A percentile compares a stretch with the other conserved stretches of the same genome.
Conservation (phyloP, 192 early-diverging fungal species). For the Coemansia sp. region DNA sequence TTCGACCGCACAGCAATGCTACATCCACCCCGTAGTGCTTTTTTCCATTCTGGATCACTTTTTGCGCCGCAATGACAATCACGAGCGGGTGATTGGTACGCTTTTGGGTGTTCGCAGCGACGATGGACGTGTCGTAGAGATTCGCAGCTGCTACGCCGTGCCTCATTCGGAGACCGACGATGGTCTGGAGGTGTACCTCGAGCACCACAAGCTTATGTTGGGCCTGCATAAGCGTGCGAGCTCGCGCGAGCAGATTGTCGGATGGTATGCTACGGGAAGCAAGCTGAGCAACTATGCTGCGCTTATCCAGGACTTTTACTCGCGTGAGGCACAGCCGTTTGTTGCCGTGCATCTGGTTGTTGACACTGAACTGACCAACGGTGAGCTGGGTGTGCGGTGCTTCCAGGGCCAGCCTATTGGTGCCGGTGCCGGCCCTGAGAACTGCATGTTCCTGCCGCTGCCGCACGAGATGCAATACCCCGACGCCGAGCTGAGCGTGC, state of each 20-base stretch:
- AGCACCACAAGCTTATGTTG: conserved; percentile 83
- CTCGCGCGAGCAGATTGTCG: conserved; percentile 85
- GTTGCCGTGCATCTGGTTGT: conserved; percentile 82
- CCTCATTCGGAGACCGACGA: conserved; percentile 74
- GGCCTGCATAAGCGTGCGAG: conserved; percentile 86
- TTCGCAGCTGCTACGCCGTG: conserved; percentile 84
- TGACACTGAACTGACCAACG: conserved; percentile 73
- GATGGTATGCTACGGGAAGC: conserved; percentile 85
- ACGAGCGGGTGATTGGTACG: conserved; percentile 84
- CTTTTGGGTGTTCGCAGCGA: conserved; percentile 86
- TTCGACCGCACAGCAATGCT: conserved; percentile 44
- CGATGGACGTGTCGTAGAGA: conserved; percentile 83
- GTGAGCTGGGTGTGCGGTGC: conserved; percentile 71
- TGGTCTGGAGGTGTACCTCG: conserved; percentile 83
- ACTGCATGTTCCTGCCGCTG: conserved; percentile 85
- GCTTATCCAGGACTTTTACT: conserved; percentile 76
- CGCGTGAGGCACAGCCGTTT: conserved; percentile 68
- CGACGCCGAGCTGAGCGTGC: conserved; percentile 82
- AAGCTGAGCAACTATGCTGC: conserved; percentile 66
- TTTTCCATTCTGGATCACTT: conserved; percentile 93
- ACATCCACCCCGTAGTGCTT: conserved; percentile 73
- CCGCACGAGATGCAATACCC: conserved; percentile 87
- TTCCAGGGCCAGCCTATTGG: conserved; percentile 72
- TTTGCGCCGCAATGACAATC: conserved; percentile 77
- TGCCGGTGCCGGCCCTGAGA: conserved; percentile 65